Evolutionary conservation across 768 basidiomycete genomes (phyloP), one percentile per base, ranked within the genome.

Genomic region (Suillus cothurnatus): DNA sequence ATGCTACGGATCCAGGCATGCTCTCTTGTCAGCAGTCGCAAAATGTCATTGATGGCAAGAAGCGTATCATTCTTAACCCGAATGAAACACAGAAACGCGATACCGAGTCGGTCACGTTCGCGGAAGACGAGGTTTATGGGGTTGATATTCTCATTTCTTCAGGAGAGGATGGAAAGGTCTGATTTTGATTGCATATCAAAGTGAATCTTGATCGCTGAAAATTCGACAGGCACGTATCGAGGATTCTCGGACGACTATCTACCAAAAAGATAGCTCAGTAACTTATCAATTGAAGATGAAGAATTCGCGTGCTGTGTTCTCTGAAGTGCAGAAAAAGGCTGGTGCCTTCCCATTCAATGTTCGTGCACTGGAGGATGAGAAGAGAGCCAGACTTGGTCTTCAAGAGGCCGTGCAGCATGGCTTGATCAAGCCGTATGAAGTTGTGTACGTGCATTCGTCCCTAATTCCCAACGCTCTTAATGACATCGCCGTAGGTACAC

Each of bases 241-340:
- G 78, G 93, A 96, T 73, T 89, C 92, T 43, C 86, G 92, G 75
- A 97, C 96, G 62, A 92, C 93, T 43, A 89, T 99, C 75, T 97
- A 93, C 85, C 95, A 97, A 77, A 87, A 93, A 64, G 93, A 94
- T 71, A 86, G 89, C 28, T 80, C 85, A 8, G 86, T 94, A 65
- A 96, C 93, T 47, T 99, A 99, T 80, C 93, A 95, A 76, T 85
- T 99, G 73, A 99, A 99, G 84, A 91, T 97, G 89, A 98, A 97
- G 83, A 97, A 92, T 68, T 96, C 95, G 52, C 92, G 97, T 68
- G 87, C 91, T n/a, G 91, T 97, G 49, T 99, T 98, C 81, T 92
- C 93, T 59, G 97, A 99, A 79, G 93, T 98, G 71, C 93, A 96
- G 80, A 96, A 95, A 84, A 99, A 98, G 79, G 94, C 97, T 49